phyloP scores from a whole-genome alignment of 2,329 filamentous ascomycete species.

The Fusarium scirpi region DNA sequence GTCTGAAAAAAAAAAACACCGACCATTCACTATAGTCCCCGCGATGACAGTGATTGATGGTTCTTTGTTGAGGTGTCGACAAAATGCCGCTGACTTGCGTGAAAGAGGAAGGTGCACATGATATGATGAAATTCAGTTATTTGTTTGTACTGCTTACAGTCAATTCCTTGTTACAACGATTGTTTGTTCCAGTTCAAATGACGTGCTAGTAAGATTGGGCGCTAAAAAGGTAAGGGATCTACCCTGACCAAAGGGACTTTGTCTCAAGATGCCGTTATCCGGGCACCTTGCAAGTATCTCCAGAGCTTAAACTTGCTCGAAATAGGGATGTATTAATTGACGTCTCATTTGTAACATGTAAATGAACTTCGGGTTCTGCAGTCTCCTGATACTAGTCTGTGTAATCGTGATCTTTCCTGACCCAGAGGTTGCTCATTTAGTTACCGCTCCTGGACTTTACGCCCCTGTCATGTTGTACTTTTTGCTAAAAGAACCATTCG shows the following conservation, averaged over 20 bases:
- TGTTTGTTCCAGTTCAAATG: background rate
- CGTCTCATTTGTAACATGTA: accelerated
- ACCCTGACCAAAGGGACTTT: background rate
- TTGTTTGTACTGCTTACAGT: background rate
- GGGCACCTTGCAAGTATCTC: background rate
- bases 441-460: no score
- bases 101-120: background rate
- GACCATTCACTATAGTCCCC: background rate
- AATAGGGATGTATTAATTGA: background rate
- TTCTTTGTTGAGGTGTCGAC: background rate
- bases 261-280: background rate
- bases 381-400: no score
- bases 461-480: no score
- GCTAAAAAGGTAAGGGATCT: background rate
- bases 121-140: background rate
- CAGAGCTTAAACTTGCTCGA: background rate
- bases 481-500: no score
- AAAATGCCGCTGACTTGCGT: background rate
- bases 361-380: background rate
- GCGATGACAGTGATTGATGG: background rate
- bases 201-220: background rate
- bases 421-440: no score
- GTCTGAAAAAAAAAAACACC: background rate
- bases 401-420: no score
- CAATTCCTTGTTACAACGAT: background rate